Percentiles rank a stretch among this genome's conserved stretches.
phyloP scores from a whole-genome alignment of 2,329 filamentous ascomycete genomes.

The Periglandula ipomoeae region DNA sequence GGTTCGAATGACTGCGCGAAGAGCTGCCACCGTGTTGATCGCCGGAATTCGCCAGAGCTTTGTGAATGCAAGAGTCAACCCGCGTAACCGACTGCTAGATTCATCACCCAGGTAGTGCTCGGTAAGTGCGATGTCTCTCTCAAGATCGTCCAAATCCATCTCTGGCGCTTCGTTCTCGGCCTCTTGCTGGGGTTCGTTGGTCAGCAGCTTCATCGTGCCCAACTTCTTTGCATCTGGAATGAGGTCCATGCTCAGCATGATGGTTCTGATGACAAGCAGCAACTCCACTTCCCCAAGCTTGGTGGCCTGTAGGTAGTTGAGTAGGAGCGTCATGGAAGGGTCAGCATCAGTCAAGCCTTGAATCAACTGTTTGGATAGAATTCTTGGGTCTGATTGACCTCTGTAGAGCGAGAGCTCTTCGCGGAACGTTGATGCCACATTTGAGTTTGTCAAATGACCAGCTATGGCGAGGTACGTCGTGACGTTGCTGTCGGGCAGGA shows the following conservation, averaged over 20 bases:
- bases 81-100: slow-evolving; percentile 50
- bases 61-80: slow-evolving; percentile 58
- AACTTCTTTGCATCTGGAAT: slow-evolving; percentile 32
- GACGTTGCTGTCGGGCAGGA: slow-evolving; percentile 43
- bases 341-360: slow-evolving; percentile 56
- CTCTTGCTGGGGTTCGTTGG: slow-evolving; percentile 16
- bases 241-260: slow-evolving; percentile 62
- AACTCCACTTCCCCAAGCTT: slow-evolving; percentile 58
- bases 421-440: slow-evolving; percentile 49
- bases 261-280: slow-evolving; percentile 52
- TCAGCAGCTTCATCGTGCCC: slow-evolving; percentile 22
- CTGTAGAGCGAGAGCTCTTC: slow-evolving; percentile 34
- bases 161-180: slow-evolving; percentile 27
- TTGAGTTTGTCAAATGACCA: slow-evolving; percentile 51
- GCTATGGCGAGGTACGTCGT: slow-evolving; percentile 50
- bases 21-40: slow-evolving; percentile 48
- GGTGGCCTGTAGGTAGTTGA: slow-evolving; percentile 55
- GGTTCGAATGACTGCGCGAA: slow-evolving; percentile 54
- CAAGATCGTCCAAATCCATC: slow-evolving; percentile 50
- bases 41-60: slow-evolving; percentile 60
- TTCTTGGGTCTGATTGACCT: slow-evolving; percentile 33
- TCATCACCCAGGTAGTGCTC: slow-evolving; percentile 59
- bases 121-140: slow-evolving; percentile 58
- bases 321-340: slow-evolving; percentile 56
- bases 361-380: slow-evolving; percentile 52